Percentiles rank a stretch among this genome's conserved stretches.
Conservation (phyloP, 176 grass and related monocot genomes). For the Otatea glauca region DNA sequence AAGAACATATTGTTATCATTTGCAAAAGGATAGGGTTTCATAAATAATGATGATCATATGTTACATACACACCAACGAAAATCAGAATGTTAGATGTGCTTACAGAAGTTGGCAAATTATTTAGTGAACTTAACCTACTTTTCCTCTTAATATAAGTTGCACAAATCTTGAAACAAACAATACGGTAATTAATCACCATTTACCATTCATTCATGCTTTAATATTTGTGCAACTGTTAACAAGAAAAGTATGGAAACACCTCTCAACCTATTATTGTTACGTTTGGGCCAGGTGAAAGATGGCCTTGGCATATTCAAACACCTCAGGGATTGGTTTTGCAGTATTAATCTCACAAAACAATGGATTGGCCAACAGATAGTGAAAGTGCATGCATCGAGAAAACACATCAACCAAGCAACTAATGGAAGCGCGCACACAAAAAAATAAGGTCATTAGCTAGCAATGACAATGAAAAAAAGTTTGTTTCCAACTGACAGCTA, state of each 20-base stretch:
- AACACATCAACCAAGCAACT: conserved; percentile 5
- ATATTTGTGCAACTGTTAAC: too few species aligned
- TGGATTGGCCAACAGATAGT: conserved; percentile 30
- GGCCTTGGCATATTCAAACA: conserved; percentile 64
- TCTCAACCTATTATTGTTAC: too few species aligned
- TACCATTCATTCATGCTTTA: too few species aligned
- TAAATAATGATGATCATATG: not conserved
- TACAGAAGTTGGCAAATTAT: not conserved
- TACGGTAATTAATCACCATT: too few species aligned
- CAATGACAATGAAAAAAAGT: not conserved
- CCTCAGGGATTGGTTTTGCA: conserved; percentile 52
- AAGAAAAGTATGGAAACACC: too few species aligned
- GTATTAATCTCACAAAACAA: conserved; percentile 54
- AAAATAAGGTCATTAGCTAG: conserved; percentile 15
- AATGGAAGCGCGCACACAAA: not conserved
- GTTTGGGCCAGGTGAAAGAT: conserved; percentile 51
- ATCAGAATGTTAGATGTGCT: conserved; percentile 2
- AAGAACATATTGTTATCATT: conserved; percentile 22
- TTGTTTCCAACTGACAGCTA: not conserved
- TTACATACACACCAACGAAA: not conserved
- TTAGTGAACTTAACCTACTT: not conserved
- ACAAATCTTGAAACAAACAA: too few species aligned
- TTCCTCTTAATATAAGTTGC: too few species aligned
- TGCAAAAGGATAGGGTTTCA: not conserved
- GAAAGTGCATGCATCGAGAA: conserved; percentile 11